Evolutionary conservation across 2,329 filamentous ascomycete species (phyloP).

Genomic region (Helicocarpus griseus): DNA sequence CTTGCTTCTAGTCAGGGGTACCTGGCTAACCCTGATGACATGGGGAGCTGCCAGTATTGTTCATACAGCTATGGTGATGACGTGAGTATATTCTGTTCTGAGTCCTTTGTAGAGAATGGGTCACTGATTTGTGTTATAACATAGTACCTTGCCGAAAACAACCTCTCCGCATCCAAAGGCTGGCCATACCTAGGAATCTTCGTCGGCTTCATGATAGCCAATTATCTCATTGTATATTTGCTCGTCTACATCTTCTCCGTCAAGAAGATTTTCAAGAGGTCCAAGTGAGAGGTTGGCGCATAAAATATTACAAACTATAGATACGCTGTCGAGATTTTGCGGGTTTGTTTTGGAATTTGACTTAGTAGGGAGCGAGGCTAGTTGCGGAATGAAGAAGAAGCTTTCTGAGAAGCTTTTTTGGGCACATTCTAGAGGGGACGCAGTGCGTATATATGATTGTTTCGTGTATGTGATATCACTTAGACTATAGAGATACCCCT

Average conservation of each 20-base stretch:
- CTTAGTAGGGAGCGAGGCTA: too few species aligned
- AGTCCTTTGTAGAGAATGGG: background rate
- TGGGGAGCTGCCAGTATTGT: slow-evolving; percentile 65
- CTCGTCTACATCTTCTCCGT: slow-evolving; percentile 26
- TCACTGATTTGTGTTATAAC: slow-evolving; percentile 2
- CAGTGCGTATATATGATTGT: too few species aligned
- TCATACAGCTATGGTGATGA: slow-evolving; percentile 47
- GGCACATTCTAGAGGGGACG: too few species aligned
- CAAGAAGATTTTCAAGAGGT: slow-evolving; percentile 21
- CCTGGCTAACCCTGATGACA: slow-evolving; percentile 51
- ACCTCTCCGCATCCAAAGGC: slow-evolving; percentile 23
- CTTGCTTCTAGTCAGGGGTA: slow-evolving; percentile 60
- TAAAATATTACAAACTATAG: too few species aligned
- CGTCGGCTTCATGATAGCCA: slow-evolving; percentile 23
- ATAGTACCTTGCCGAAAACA: slow-evolving; percentile 23
- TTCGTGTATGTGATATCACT: too few species aligned
- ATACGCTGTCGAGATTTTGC: too few species aligned
- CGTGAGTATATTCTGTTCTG: slow-evolving; percentile 15
- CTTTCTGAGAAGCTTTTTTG: too few species aligned
- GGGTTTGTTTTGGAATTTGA: too few species aligned
- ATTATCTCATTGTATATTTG: slow-evolving; percentile 26
- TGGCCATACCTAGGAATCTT: slow-evolving; percentile 30
- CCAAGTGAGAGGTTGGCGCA: too few species aligned
- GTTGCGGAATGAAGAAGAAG: too few species aligned
- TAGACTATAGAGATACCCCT: too few species aligned